Percentiles rank a stretch among this genome's conserved stretches.
These are phyloP conservation scores for Boletus tomentosulus DNA, from an alignment of 768 basidiomycete genomes.

Conservation along the genomic window DNA sequence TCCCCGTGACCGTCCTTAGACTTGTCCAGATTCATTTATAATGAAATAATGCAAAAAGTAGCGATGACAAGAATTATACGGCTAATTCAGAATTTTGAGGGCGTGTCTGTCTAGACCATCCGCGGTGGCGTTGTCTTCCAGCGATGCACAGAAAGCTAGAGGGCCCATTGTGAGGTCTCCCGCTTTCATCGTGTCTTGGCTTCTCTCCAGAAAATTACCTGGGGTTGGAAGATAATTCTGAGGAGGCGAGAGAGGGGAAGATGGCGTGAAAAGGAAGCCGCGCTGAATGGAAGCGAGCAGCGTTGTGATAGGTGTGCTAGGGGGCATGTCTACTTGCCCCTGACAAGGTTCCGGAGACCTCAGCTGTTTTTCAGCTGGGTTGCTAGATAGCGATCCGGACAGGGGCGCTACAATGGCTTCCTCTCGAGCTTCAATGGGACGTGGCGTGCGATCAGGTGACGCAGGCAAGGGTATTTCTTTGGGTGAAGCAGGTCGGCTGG, in stretches of 20 bases:
- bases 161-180: not conserved
- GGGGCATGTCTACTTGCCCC: constrained; percentile 5
- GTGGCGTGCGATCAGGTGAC: constrained; percentile 13
- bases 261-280: constrained; percentile 64
- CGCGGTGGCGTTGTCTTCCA: constrained; percentile 5
- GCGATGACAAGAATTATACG: not conserved
- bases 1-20: not conserved
- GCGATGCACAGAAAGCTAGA: constrained; percentile 6
- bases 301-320: constrained; percentile 63
- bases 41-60: constrained; percentile 4
- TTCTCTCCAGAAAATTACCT: constrained; percentile 4
- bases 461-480: constrained; percentile 17
- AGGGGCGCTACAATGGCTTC: not conserved
- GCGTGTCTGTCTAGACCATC: constrained; percentile 22
- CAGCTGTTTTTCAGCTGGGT: not conserved
- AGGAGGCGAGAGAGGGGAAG: constrained; percentile 58
- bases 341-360: constrained; percentile 1
- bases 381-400: not conserved
- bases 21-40: not conserved
- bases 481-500: constrained; percentile 19
- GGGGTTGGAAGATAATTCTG: constrained; percentile 35
- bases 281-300: constrained; percentile 59
- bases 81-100: constrained; percentile 24
- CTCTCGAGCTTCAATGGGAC: constrained; percentile 2
- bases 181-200: not conserved